A percentile compares a stretch with the other conserved stretches of the same genome.
These are phyloP conservation scores for Apocynum venetum DNA, from an alignment of 257 asterid genomes.

Conservation along the genomic window DNA sequence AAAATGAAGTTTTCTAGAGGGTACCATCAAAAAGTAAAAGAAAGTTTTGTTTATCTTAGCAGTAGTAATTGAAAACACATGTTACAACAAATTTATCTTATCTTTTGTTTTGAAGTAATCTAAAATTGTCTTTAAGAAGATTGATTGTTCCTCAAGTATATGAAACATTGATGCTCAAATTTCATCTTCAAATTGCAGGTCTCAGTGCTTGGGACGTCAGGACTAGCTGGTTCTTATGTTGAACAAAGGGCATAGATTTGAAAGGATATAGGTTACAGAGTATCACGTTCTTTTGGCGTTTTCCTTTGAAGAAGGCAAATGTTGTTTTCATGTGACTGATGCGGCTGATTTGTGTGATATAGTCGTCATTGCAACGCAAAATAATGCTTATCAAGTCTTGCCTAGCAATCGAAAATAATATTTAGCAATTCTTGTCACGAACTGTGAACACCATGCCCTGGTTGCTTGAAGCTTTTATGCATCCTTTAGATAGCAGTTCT, in stretches of 20 bases:
- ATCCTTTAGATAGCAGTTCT: not conserved
- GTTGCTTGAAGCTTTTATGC: constrained; percentile 2
- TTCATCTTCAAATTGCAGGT: constrained; percentile 48
- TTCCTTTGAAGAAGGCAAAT: not conserved
- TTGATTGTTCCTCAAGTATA: not conserved
- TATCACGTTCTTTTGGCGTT: constrained; percentile 2
- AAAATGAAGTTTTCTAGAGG: not conserved
- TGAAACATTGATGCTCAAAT: not conserved
- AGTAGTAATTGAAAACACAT: not conserved
- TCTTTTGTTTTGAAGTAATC: not conserved
- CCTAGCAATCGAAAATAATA: constrained; percentile 1
- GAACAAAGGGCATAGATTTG: constrained; percentile 74
- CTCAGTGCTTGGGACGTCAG: constrained; percentile 92
- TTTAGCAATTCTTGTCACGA: not conserved
- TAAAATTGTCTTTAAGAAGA: too few species aligned
- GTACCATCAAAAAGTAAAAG: not conserved
- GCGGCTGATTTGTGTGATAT: constrained; percentile 18
- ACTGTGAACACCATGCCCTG: not conserved
- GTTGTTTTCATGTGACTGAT: constrained; percentile 18
- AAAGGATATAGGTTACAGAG: constrained; percentile 6
- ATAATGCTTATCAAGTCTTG: constrained; percentile 1
- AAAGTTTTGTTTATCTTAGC: not conserved
- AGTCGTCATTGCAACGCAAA: constrained; percentile 6
- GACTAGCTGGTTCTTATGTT: constrained; percentile 91
- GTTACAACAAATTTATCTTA: not conserved